Conservation (phyloP, 2,329 filamentous ascomycete species). For the Exophiala phaeomuriformis region DNA sequence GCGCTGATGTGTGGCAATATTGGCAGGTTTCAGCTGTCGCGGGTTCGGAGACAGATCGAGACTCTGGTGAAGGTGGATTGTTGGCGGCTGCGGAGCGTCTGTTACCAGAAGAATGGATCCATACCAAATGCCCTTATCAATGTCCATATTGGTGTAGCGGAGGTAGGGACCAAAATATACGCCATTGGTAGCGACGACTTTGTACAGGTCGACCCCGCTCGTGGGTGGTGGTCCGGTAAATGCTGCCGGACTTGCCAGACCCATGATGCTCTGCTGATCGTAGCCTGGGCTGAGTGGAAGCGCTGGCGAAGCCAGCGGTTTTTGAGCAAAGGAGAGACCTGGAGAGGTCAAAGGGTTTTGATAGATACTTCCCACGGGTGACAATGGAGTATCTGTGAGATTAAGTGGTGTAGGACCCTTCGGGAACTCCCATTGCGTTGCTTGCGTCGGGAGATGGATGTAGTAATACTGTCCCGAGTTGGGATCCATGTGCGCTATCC, state of each 20-base stretch:
- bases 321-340: slow-evolving; percentile 52
- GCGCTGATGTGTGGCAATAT: slow-evolving; percentile 80
- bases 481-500: slow-evolving; percentile 93
- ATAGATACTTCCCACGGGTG: slow-evolving; percentile 70
- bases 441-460: slow-evolving; percentile 89
- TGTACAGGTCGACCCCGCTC: slow-evolving; percentile 89
- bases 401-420: slow-evolving; percentile 88
- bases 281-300: slow-evolving; percentile 77
- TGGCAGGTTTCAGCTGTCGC: slow-evolving; percentile 70
- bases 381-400: slow-evolving; percentile 72
- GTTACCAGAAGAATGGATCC: slow-evolving; percentile 92
- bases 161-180: slow-evolving; percentile 98
- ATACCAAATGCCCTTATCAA: slow-evolving; percentile 83
- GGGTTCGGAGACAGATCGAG: slow-evolving; percentile 87
- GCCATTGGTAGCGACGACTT: slow-evolving; percentile 84
- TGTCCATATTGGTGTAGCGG: slow-evolving; percentile 93
- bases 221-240: slow-evolving; percentile 83
- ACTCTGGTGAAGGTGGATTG: slow-evolving; percentile 90
- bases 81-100: slow-evolving; percentile 83
- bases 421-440: slow-evolving; percentile 98
- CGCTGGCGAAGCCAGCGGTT: slow-evolving; percentile 69
- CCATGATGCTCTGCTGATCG: slow-evolving; percentile 71
- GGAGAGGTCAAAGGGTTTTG: slow-evolving; percentile 65
- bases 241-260: slow-evolving; percentile 68
- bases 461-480: slow-evolving; percentile 98